Base-by-base conservation (phyloP, 2,329 filamentous ascomycete species). In the Colletotrichum orchidophilum region DNA sequence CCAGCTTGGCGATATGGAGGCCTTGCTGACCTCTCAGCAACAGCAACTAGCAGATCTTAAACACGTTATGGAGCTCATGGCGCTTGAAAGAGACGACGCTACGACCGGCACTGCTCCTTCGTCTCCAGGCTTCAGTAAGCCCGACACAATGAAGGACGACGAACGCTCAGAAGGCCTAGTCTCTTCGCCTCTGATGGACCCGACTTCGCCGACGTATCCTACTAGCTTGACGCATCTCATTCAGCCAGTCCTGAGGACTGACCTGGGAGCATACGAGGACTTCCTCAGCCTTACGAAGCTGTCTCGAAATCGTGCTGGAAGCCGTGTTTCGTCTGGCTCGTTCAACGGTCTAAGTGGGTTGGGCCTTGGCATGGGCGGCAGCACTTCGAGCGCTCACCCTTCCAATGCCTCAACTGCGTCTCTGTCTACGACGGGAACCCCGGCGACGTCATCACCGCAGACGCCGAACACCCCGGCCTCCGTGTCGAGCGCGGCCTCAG, bases 21-120 rank as follows among this genome's bases (percentile, higher is more conserved):
- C 89, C 27, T 87, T 99, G 21, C 88, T 99, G 72, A 91, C 91
- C 69, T 97, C 94, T 1, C 94, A 98, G 76, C 95, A 97, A 79
- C 95, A 98, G 80, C 96, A 99, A 80, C 86, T 99, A 3, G 88
- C 93, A 2, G 94, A 98, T 80, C 89, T 99, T 73, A 99, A 99
- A 82, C 87, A 89, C 24, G 94, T 98, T 73, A 94, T 99, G 91
- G 95, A 97, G 81, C 91, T 92, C 76, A 94, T 98, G 90, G 89
- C 87, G 27, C 86, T 89, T 13, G 90, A 94, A 75, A 88, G 87
- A 71, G 93, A 96, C 75, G 93, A 97, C 75, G 88, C 91, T 60
- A 90, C 87, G 54, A 89, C 89, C 67, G 87, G 90, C n/a, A 93
- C 94, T 11, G 89, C 93, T 9, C 95, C 95, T 2, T 94, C 94